Evolutionary conservation across 768 basidiomycete genomes (phyloP), one percentile per base, ranked within the genome.

Genomic region (Mycena albidolilacea): DNA sequence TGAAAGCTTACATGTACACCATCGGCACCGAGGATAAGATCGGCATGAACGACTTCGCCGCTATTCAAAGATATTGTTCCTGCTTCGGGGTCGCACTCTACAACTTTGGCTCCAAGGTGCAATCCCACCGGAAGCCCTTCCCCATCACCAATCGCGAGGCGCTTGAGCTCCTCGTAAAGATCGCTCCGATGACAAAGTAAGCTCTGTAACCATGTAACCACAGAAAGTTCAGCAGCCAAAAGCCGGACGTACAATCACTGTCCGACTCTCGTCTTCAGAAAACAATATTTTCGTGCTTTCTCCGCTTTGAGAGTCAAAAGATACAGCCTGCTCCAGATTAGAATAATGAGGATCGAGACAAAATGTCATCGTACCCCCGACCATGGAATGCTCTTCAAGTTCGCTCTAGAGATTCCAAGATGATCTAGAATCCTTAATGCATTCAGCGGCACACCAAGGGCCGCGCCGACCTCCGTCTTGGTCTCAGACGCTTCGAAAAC

Each of bases 391-490:
- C 73, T 59, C 35, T 60, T 62, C 17, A 75, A 44, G 21, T 75
- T 75, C 9, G 30, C 62, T 55, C 66, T 38, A 19, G n/a, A 60
- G 23, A 75, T 61, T 4, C 66, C 69, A 39, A 75, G 65, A 23
- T 71, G 66, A 12, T 71, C 66, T 7, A 71, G 54, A 9, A 75
- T 66, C 0, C 62, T 12, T 37, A 68, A n/a, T 15, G 73, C 30
- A 37, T 75, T 75, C 7, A 35, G 17, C 23, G 67, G 69, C n/a
- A 75, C 60, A 9, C 52, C 54, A 12, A 71, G 60, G 8, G 64
- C 73, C 30, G 73, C 73, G n/a, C 73, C 73, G 23, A 70, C 64
- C 58, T 74, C 73, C 5, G 38, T 70, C 60, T 74, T 74, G 64
- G 35, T 66, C 23, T 70, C 60, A 17, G 50, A 44, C 23, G 69